Evolutionary conservation across 495 filamentous ascomycete genomes (phyloP).

Genomic region (Pseudomonodictys pantanalensis): DNA sequence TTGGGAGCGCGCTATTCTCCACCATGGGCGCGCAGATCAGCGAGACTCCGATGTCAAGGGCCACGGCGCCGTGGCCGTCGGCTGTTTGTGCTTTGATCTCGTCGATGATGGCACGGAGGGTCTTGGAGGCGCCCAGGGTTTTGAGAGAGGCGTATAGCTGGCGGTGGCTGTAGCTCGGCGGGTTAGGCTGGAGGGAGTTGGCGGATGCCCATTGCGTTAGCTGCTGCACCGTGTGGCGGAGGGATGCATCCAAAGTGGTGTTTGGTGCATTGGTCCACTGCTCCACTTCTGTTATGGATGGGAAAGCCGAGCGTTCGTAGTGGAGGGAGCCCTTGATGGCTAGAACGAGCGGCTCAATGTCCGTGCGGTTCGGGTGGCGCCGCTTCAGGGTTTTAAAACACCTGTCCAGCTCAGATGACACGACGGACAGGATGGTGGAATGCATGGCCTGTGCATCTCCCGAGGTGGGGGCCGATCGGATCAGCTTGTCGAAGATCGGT

Average conservation of each 20-base stretch:
- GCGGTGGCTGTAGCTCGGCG: slow-evolving; percentile 75
- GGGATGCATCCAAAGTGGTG: slow-evolving; percentile 59
- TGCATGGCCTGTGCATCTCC: slow-evolving; percentile 80
- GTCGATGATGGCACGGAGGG: slow-evolving; percentile 63
- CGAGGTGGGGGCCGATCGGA: slow-evolving; percentile 73
- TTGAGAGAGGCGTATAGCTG: slow-evolving; percentile 64
- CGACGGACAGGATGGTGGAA: slow-evolving; percentile 75
- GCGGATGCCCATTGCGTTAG: slow-evolving; percentile 72
- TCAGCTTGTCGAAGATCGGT: slow-evolving; percentile 70
- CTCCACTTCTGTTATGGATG: slow-evolving; percentile 71
- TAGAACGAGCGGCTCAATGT: slow-evolving; percentile 69
- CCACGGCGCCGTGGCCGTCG: slow-evolving; percentile 56
- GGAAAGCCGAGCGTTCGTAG: slow-evolving; percentile 62
- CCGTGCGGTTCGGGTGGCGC: slow-evolving; percentile 62
- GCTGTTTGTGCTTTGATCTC: slow-evolving; percentile 61
- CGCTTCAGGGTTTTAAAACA: slow-evolving; percentile 70
- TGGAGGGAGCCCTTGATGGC: slow-evolving; percentile 66
- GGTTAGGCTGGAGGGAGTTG: slow-evolving; percentile 57
- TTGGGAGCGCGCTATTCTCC: slow-evolving; percentile 36
- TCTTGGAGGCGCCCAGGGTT: slow-evolving; percentile 65
- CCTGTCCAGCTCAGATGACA: slow-evolving; percentile 72
- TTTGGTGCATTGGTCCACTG: slow-evolving; percentile 62
- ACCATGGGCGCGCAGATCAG: slow-evolving; percentile 70
- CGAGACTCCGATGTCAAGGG: slow-evolving; percentile 70
- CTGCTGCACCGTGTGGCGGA: slow-evolving; percentile 64